A percentile compares a stretch with the other conserved stretches of the same genome.
Evolutionary conservation across 2,329 filamentous ascomycete species (phyloP).

Genomic region (Beauveria varroae): DNA sequence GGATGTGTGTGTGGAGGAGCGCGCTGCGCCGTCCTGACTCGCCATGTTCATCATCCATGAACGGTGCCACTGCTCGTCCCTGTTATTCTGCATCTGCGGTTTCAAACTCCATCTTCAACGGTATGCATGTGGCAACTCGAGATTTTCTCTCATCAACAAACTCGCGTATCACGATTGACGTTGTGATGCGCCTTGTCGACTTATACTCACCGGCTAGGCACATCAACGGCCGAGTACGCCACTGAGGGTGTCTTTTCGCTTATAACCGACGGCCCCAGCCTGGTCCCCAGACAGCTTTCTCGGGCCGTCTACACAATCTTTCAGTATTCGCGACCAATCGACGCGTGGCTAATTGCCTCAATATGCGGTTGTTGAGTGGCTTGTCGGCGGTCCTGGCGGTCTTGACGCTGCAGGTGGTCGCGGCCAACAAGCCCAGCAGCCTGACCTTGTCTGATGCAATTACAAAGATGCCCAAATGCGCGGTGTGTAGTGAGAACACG

Average conservation of each 20-base stretch:
- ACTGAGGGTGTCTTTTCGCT: not conserved
- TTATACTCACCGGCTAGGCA: not conserved
- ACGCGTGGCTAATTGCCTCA: not conserved
- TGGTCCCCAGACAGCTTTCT: not conserved
- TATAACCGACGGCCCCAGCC: not conserved
- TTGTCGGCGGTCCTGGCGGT: not conserved
- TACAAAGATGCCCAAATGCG: conserved; percentile 1
- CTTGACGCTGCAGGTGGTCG: not conserved
- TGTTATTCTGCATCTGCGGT: not conserved
- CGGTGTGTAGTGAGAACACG: not conserved
- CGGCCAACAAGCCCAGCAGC: not conserved
- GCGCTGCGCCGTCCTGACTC: not conserved
- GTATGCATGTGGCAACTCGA: not conserved
- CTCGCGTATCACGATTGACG: not conserved
- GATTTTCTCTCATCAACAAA: not conserved
- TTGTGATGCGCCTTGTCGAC: not conserved
- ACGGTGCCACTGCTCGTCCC: not conserved
- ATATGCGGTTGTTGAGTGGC: not conserved
- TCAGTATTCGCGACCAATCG: not conserved
- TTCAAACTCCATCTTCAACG: not conserved
- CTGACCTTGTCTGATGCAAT: not conserved
- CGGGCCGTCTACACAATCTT: not conserved
- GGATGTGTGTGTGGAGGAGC: conserved; percentile 6
- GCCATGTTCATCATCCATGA: not conserved
- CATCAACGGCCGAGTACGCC: not conserved